Percentiles rank a stretch among this genome's conserved stretches.
These are phyloP conservation scores for Fusarium veterinarium DNA, from an alignment of 2,329 filamentous ascomycete genomes.

Conservation along the genomic window DNA sequence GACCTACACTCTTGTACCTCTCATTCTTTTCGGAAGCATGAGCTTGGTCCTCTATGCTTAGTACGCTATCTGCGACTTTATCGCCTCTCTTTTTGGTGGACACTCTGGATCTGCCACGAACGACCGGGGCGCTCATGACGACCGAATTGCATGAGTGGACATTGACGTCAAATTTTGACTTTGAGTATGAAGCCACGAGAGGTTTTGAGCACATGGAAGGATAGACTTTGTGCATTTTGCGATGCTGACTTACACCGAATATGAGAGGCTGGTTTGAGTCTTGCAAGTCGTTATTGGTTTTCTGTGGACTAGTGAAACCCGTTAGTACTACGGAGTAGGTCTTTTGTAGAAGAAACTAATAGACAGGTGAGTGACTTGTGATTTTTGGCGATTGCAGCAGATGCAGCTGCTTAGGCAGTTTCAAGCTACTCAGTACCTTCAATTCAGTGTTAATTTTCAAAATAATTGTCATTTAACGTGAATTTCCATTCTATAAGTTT, in stretches of 20 bases:
- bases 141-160: neutral
- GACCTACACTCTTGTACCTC: slow-evolving; percentile 52
- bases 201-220: neutral
- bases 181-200: neutral
- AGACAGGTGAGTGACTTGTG: neutral
- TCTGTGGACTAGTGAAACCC: neutral
- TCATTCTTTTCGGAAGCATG: slow-evolving; percentile 51
- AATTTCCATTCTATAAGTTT: neutral
- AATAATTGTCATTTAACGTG: neutral
- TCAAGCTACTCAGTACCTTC: neutral
- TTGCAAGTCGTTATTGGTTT: neutral
- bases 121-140: neutral
- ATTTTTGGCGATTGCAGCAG: rapidly evolving
- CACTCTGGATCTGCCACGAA: neutral
- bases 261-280: neutral
- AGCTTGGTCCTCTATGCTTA: slow-evolving; percentile 46
- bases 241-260: neutral
- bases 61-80: slow-evolving; percentile 17
- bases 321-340: neutral
- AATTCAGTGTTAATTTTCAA: too few species aligned
- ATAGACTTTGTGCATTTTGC: neutral
- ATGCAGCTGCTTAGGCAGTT: neutral
- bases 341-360: neutral
- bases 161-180: neutral
- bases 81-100: slow-evolving; percentile 8